A percentile compares a stretch with the other conserved stretches of the same genome.
Evolutionary conservation across 225 moss, liverwort and hornwort species (phyloP).

Genomic region (Marchantia paleacea): DNA sequence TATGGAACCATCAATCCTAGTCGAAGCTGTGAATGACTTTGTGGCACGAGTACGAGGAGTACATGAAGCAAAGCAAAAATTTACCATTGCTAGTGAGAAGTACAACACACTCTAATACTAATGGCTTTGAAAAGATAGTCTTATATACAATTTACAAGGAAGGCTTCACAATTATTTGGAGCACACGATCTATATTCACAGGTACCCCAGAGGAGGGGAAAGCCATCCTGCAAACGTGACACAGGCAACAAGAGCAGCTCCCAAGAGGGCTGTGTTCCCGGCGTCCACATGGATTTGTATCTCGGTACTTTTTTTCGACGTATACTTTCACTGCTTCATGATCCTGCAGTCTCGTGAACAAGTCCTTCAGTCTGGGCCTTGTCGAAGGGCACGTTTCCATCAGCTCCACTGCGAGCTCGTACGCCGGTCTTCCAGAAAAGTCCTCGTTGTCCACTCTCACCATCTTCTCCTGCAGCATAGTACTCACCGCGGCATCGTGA

Average conservation of each 20-base stretch:
- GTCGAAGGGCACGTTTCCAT: too few species aligned
- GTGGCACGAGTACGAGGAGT: too few species aligned
- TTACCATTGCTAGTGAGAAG: too few species aligned
- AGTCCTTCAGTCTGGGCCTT: not conserved
- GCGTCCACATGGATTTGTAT: constrained; percentile 41
- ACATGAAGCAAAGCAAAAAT: too few species aligned
- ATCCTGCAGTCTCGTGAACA: not conserved
- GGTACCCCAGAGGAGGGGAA: constrained; percentile 36
- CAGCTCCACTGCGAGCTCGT: not conserved
- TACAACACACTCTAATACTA: too few species aligned
- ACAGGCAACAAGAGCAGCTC: constrained; percentile 40
- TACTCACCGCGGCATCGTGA: too few species aligned
- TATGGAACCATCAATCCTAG: too few species aligned
- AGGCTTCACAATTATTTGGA: too few species aligned
- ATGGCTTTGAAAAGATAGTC: too few species aligned
- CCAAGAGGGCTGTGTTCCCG: constrained; percentile 39
- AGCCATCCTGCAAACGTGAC: constrained; percentile 46
- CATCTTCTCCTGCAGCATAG: too few species aligned
- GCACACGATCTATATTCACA: constrained; percentile 3
- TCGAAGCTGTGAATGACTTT: too few species aligned
- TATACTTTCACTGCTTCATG: not conserved
- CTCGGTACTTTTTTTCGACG: constrained; percentile 12
- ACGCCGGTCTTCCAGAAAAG: not conserved
- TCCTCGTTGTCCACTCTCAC: not conserved
- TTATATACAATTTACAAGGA: too few species aligned